Evolutionary conservation across 768 basidiomycete genomes (phyloP), one percentile per base, ranked within the genome.

Genomic region (Austroboletus eburneus): DNA sequence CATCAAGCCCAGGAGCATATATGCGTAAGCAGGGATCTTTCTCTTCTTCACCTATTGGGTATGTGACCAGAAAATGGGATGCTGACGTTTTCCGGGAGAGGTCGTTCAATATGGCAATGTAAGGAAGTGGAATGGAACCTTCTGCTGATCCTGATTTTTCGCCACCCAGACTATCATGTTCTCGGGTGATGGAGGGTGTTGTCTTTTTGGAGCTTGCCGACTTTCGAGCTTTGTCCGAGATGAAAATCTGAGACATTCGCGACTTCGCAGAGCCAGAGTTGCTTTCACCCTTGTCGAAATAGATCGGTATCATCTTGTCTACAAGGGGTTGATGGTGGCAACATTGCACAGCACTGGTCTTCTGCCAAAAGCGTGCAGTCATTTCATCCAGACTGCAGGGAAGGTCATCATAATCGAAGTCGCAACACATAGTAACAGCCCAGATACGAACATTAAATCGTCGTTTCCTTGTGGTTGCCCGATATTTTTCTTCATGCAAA

Each of bases 281-380:
- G 27, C 46, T 6, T 52, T 36, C n/a, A n/a, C n/a, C n/a, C n/a
- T n/a, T n/a, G n/a, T n/a, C n/a, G 35, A 45, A 52, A 35, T 44
- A 49, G 3, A 52, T 45, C 7, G 47, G 47, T n/a, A 52, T 49
- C 33, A 39, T 39, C 20, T 52, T 48, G 22, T 52, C 34, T 41
- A 52, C 16, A 5, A 29, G 30, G 4, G 43, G 51, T 18, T 52
- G 47, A 9, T 34, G 10, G 14, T 32, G 43, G 34, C 25, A 37
- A 27, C 51, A 45, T 30, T 48, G 51, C 18, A 52, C 43, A 9
- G 35, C 51, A 16, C 39, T 48, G 18, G 51, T 52, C 23, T 39
- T 40, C 24, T 39, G 29, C 42, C 42, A 52, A 21, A 48, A 42
- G 7, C 46, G 46, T 5, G 45, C 30, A 14, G 47, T 41, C 39